phyloP scores from a whole-genome alignment of 768 basidiomycete species.

The Russula sp. region DNA sequence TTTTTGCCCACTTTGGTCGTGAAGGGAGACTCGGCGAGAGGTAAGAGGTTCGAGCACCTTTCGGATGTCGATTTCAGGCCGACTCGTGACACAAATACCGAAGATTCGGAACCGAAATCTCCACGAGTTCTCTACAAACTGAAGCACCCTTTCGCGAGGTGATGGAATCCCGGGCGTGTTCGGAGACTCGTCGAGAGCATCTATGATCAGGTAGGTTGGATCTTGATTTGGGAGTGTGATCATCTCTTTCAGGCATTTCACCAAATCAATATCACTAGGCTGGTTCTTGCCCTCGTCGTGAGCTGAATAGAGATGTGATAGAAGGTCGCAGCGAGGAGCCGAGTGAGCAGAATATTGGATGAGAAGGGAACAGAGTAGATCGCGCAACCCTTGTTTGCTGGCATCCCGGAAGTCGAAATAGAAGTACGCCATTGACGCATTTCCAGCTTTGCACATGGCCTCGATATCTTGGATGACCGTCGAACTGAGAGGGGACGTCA shows the following conservation, averaged over 20 bases:
- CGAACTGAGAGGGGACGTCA: background rate
- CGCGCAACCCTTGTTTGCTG: background rate
- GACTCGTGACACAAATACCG: background rate
- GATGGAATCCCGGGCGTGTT: background rate
- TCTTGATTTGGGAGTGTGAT: background rate
- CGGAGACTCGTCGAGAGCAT: slow-evolving; percentile 7
- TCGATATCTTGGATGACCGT: background rate
- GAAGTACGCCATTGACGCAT: background rate
- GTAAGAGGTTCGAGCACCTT: background rate
- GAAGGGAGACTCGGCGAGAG: background rate
- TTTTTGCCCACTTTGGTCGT: background rate
- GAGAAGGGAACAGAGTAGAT: background rate
- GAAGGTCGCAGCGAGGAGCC: background rate
- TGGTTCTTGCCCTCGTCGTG: background rate
- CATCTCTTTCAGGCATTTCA: background rate
- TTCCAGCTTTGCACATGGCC: background rate
- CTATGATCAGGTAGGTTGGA: background rate
- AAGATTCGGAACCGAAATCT: background rate
- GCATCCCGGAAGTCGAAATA: background rate
- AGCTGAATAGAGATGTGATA: background rate
- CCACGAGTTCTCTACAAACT: background rate
- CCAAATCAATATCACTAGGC: background rate
- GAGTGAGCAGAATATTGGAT: background rate
- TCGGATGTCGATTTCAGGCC: background rate
- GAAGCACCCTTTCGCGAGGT: background rate